Percentiles rank a stretch among this genome's conserved stretches.
phyloP scores from a whole-genome alignment of 1,284 basidiomycete genomes.

The Puccinia coronata region DNA sequence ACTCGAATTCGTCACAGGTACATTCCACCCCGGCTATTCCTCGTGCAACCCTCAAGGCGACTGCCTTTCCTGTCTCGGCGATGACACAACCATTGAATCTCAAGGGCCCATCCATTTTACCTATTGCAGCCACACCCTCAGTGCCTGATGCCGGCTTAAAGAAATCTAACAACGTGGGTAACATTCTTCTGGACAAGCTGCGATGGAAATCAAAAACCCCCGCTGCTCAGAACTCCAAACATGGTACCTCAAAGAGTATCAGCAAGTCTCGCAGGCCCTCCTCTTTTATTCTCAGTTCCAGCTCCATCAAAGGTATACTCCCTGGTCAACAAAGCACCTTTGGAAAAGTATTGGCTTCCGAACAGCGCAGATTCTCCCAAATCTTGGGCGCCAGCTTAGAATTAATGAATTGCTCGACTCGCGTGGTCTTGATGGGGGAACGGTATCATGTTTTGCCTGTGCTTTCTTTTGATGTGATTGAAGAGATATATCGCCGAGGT shows the following conservation, averaged over 20 bases:
- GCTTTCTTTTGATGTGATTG: slow-evolving; percentile 32
- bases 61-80: not conserved
- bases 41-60: slow-evolving; percentile 8
- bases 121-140: not conserved
- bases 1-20: not conserved
- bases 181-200: slow-evolving; percentile 19
- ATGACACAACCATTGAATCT: not conserved
- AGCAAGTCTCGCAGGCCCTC: slow-evolving; percentile 3
- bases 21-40: not conserved
- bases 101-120: not conserved
- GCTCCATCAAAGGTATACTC: not conserved
- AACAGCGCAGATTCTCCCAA: slow-evolving; percentile 8
- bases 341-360: not conserved
- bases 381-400: slow-evolving; percentile 33
- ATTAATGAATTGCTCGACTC: slow-evolving; percentile 9
- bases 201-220: slow-evolving; percentile 10
- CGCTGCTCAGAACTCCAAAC: not conserved
- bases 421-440: slow-evolving; percentile 20
- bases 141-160: not conserved
- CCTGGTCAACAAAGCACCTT: not conserved
- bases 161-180: slow-evolving; percentile 11
- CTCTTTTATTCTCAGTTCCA: not conserved
- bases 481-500: slow-evolving; percentile 43
- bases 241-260: not conserved
- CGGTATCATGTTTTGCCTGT: slow-evolving; percentile 34